Evolutionary conservation across 2,329 filamentous ascomycete genomes (phyloP), one percentile per base, ranked within the genome.

Genomic region (Nemania sp.): DNA sequence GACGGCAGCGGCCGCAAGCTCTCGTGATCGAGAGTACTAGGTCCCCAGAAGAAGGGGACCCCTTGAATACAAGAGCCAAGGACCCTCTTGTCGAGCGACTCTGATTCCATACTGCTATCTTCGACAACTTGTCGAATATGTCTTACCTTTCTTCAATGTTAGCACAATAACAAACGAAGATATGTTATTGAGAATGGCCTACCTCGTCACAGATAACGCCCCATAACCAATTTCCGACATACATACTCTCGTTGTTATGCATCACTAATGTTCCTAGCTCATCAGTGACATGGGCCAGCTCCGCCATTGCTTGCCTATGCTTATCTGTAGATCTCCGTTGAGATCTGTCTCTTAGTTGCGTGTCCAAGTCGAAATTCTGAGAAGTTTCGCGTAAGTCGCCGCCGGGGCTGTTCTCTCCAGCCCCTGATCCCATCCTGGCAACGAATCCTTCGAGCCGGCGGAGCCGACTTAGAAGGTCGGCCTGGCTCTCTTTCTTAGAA

Each of bases 51-150:
- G 50, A 53, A 53, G 30, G 50, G 50, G 3, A 53, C 50, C 7
- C 50, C 43, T 8, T 30, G 36, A 15, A 48, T 53, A 9, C 36
- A 48, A 4, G 50, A 23, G 23, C 23, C 24, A 12, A 53, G 37
- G 17, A 53, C 42, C 19, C 37, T 53, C 37, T 30, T 47, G 22
- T 43, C 50, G 22, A 53, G 37, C 6, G 50, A n/a, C 37, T 53
- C 43, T 9, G 23, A 20, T 42, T 47, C 50, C 28, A 36, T 34
- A 9, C 12, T 23, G 24, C 26, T 20, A 6, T 48, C 37, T 37
- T 53, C 50, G 7, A 53, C 37, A 7, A 30, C 43, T 48, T 48
- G 50, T n/a, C 50, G 50, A n/a, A 48, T 53, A 37, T 53, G 50
- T 24, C 48, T 48, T 14, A 53, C 43, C 50, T 53, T 37, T n/a